These are phyloP conservation scores for Sugiyamaella mastotermitis DNA, from an alignment of 805 yeast species.

Conservation along the genomic window DNA sequence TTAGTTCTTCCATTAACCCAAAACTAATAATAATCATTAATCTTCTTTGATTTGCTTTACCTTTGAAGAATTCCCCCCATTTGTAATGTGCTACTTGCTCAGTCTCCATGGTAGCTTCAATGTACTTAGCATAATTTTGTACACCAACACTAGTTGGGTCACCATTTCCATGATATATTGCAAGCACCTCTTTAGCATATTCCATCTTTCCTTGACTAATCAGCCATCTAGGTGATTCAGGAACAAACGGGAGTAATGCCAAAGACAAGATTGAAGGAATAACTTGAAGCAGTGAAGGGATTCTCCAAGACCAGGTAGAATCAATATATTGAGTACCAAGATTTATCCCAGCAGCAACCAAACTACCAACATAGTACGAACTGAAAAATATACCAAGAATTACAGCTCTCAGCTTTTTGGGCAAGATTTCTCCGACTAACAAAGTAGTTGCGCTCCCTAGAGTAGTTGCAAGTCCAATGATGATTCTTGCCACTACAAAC, in stretches of 20 bases:
- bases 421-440: slow-evolving; percentile 69
- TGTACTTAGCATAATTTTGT: slow-evolving; percentile 4
- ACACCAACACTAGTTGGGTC: slow-evolving; percentile 21
- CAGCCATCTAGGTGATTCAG: slow-evolving; percentile 82
- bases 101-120: slow-evolving; percentile 18
- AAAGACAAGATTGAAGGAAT: slow-evolving; percentile 54
- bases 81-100: slow-evolving; percentile 15
- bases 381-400: slow-evolving; percentile 61
- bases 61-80: slow-evolving; percentile 1
- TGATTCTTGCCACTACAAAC: slow-evolving; percentile 62
- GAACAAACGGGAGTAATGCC: slow-evolving; percentile 47
- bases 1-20: slow-evolving; percentile 10
- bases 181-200: slow-evolving; percentile 44
- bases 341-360: slow-evolving; percentile 70
- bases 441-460: slow-evolving; percentile 69
- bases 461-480: slow-evolving; percentile 70
- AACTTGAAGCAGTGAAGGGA: slow-evolving; percentile 67
- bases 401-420: slow-evolving; percentile 55
- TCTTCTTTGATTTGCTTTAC: slow-evolving; percentile 9
- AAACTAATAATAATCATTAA: slow-evolving; percentile 5
- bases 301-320: slow-evolving; percentile 55
- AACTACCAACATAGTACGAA: slow-evolving; percentile 61
- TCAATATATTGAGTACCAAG: slow-evolving; percentile 51
- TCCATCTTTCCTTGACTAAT: slow-evolving; percentile 54
- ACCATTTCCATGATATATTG: slow-evolving; percentile 13